These are phyloP conservation scores for Globisporangium heterothallicum DNA, from an alignment of 352 stramenopile species.

Conservation along the genomic window DNA sequence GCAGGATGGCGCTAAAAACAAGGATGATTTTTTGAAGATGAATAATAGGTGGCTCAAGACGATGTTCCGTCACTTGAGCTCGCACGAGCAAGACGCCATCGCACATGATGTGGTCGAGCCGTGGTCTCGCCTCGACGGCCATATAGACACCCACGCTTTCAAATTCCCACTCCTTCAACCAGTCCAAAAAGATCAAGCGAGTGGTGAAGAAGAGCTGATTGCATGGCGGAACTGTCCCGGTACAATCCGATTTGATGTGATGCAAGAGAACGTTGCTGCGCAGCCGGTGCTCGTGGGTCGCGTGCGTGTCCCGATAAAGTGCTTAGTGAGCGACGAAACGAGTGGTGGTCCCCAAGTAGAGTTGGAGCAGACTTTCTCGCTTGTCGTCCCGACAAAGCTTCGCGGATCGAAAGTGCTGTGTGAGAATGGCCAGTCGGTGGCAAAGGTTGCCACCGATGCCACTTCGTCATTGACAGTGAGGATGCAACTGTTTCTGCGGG, in stretches of 20 bases:
- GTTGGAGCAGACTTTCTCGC: conserved; percentile 16
- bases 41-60: conserved; percentile 24
- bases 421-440: not conserved
- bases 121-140: conserved; percentile 18
- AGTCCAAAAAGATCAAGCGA: conserved; percentile 10
- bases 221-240: conserved; percentile 20
- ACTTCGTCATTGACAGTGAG: conserved; percentile 18
- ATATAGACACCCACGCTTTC: conserved; percentile 24
- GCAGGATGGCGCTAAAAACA: conserved; percentile 6
- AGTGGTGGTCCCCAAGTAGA: conserved; percentile 22
- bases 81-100: conserved; percentile 17
- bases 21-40: conserved; percentile 15
- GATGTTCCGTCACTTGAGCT: conserved; percentile 16
- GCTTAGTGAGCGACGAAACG: conserved; percentile 16
- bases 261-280: conserved; percentile 17
- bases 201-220: conserved; percentile 16
- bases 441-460: not conserved
- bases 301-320: conserved; percentile 20
- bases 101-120: conserved; percentile 28
- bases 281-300: conserved; percentile 17
- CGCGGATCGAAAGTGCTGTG: not conserved
- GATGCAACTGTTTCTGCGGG: conserved; percentile 23
- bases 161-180: conserved; percentile 28
- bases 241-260: conserved; percentile 27
- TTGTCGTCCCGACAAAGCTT: conserved; percentile 9